Evolutionary conservation across 139 green algal genomes (phyloP).

Genomic region (Ettlia oleoabundans): DNA sequence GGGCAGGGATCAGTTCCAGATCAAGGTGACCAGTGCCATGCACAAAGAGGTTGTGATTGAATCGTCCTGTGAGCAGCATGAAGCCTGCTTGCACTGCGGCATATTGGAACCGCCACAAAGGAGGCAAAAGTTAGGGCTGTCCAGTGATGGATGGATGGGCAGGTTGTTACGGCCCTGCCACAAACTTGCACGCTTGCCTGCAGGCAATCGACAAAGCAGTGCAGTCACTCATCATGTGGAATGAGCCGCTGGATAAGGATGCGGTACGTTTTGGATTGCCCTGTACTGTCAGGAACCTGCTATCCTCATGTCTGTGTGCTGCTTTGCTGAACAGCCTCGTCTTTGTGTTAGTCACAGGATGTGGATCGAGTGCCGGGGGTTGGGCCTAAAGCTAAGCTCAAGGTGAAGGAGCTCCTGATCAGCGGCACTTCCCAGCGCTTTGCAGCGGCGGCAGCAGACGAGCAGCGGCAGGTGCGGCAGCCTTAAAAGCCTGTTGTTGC

Average conservation of each 20-base stretch:
- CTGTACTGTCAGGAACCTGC: no score
- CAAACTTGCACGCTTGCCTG: no score
- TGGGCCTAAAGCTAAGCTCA: background rate
- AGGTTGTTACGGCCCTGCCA: no score
- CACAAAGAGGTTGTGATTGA: no score
- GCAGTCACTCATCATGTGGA: conserved; percentile 14
- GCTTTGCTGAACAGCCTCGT: background rate
- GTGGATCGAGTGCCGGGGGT: background rate
- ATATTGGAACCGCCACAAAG: no score
- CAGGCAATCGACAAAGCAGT: conserved; percentile 29
- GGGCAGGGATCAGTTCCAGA: conserved; percentile 58
- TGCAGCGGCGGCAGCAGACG: background rate
- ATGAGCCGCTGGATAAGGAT: conserved; percentile 34
- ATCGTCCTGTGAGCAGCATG: no score
- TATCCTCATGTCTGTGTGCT: background rate
- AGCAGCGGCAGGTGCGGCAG: conserved; percentile 1
- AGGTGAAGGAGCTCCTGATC: conserved; percentile 41
- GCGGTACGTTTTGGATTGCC: no score
- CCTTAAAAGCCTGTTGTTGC: no score
- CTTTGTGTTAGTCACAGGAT: background rate
- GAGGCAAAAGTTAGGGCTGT: no score
- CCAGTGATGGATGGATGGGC: no score
- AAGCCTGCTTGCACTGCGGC: no score
- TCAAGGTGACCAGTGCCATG: conserved; percentile 44
- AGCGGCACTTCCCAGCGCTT: conserved; percentile 3